Conservation (phyloP, 495 filamentous ascomycete species). For the Podospora tetraspora region DNA sequence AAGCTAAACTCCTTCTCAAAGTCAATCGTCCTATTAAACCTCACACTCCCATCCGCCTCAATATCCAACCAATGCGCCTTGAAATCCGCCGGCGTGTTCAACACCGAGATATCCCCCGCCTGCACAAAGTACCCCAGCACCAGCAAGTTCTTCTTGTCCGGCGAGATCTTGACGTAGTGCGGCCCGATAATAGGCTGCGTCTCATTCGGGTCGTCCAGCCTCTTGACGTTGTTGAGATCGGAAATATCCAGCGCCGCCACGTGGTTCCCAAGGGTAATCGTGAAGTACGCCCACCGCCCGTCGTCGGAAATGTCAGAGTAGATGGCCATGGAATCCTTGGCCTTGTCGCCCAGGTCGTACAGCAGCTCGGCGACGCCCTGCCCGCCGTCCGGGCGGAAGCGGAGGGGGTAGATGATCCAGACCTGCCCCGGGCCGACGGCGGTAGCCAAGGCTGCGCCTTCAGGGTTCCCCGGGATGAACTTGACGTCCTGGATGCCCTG, state of each 20-base stretch:
- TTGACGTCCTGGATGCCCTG: slow-evolving; percentile 62
- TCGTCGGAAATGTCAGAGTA: slow-evolving; percentile 58
- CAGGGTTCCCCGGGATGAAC: slow-evolving; percentile 57
- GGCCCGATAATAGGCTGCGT: slow-evolving; percentile 56
- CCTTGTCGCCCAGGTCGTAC: slow-evolving; percentile 53
- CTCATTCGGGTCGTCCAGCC: slow-evolving; percentile 55
- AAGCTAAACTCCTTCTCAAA: slow-evolving; percentile 49
- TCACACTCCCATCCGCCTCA: slow-evolving; percentile 46
- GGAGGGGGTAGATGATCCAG: slow-evolving; percentile 62
- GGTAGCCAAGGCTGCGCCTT: slow-evolving; percentile 55
- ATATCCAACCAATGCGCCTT: slow-evolving; percentile 60
- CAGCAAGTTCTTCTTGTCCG: slow-evolving; percentile 57
- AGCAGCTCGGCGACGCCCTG: slow-evolving; percentile 54
- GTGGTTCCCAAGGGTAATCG: slow-evolving; percentile 58
- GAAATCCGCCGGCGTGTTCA: slow-evolving; percentile 60
- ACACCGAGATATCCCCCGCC: slow-evolving; percentile 53
- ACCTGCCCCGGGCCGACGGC: slow-evolving; percentile 58
- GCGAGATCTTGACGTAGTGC: slow-evolving; percentile 60
- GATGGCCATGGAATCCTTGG: slow-evolving; percentile 53
- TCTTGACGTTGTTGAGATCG: slow-evolving; percentile 53
- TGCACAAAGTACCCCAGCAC: slow-evolving; percentile 64
- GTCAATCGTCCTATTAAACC: slow-evolving; percentile 55
- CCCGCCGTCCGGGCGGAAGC: slow-evolving; percentile 47
- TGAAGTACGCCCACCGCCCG: slow-evolving; percentile 55
- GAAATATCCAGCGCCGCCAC: slow-evolving; percentile 60